phyloP scores from a whole-genome alignment of 1,284 basidiomycete species.

The Apiotrichum akiyoshidainum region DNA sequence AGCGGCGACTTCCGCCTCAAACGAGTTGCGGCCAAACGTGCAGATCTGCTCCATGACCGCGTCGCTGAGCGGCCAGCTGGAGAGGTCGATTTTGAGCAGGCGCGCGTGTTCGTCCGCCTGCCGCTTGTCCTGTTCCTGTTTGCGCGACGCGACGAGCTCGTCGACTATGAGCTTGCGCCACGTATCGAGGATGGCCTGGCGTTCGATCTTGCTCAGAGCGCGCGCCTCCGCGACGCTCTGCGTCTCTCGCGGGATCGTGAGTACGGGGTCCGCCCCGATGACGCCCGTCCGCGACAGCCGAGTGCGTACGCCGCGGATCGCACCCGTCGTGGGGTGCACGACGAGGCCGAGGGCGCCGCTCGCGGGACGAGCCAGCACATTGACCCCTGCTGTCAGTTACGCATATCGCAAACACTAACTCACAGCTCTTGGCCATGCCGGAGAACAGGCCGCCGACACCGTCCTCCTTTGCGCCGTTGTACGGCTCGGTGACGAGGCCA shows the following conservation, averaged over 20 bases:
- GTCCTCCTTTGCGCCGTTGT: constrained; percentile 55
- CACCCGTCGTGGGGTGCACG: constrained; percentile 17
- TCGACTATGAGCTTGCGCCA: background rate
- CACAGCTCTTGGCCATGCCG: constrained; percentile 3
- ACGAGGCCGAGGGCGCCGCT: constrained; percentile 33
- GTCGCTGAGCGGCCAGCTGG: background rate
- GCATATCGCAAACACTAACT: constrained; percentile 30
- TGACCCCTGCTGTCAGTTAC: constrained; percentile 39
- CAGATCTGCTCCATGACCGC: background rate
- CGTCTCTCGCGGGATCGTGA: constrained; percentile 5
- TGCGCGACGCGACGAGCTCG: constrained; percentile 1
- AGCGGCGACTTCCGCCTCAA: background rate
- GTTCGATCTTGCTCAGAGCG: background rate
- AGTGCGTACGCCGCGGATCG: constrained; percentile 12
- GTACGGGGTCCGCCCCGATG: background rate
- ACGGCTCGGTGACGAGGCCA: constrained; percentile 57
- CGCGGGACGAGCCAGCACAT: constrained; percentile 54
- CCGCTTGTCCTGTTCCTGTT: background rate
- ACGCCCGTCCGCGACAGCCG: constrained; percentile 1
- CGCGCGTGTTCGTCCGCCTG: background rate
- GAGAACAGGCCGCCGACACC: constrained; percentile 17
- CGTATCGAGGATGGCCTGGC: constrained; percentile 1
- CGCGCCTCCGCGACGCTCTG: constrained; percentile 4
- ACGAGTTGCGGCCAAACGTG: background rate
- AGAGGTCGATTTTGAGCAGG: background rate